A percentile compares a stretch with the other conserved stretches of the same genome.
Conservation (phyloP, 1,284 basidiomycete genomes). For the Irpex lacteus region DNA sequence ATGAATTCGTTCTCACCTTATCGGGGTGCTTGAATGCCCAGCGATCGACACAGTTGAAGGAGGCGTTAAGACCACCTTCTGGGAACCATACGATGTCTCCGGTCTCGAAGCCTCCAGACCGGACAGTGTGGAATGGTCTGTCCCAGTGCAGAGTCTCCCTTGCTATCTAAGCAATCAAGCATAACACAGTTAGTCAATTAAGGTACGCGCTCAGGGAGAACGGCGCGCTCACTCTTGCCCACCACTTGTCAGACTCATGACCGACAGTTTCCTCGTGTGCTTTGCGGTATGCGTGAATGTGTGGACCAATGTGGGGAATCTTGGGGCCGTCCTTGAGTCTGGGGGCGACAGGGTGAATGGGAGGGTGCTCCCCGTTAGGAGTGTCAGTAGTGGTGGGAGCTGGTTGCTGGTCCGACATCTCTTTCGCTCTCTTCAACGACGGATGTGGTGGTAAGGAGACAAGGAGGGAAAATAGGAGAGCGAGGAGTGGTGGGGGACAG, state of each 20-base stretch:
- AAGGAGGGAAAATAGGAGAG: neutral
- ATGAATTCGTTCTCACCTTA: conserved; percentile 48
- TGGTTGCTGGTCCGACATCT: neutral
- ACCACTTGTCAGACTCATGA: conserved; percentile 79
- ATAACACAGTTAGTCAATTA: neutral
- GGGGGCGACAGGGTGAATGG: conserved; percentile 62
- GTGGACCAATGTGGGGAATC: conserved; percentile 74
- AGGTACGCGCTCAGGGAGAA: neutral
- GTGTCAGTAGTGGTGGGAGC: neutral
- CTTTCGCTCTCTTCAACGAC: neutral
- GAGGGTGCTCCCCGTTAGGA: conserved; percentile 1
- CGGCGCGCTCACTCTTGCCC: conserved; percentile 64
- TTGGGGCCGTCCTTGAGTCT: conserved; percentile 59
- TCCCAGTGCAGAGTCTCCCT: conserved; percentile 86
- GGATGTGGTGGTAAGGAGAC: neutral
- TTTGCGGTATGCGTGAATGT: conserved; percentile 65
- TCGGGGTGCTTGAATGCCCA: conserved; percentile 92
- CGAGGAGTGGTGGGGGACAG: neutral
- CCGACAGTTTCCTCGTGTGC: conserved; percentile 71
- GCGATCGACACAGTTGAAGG: conserved; percentile 98
- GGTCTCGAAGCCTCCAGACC: conserved; percentile 79
- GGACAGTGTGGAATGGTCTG: conserved; percentile 86
- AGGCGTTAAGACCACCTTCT: conserved; percentile 84
- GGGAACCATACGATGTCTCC: conserved; percentile 97
- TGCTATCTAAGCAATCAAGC: conserved; percentile 57